Base-by-base conservation (phyloP, 495 filamentous ascomycete genomes). In the Apodospora peruviana region DNA sequence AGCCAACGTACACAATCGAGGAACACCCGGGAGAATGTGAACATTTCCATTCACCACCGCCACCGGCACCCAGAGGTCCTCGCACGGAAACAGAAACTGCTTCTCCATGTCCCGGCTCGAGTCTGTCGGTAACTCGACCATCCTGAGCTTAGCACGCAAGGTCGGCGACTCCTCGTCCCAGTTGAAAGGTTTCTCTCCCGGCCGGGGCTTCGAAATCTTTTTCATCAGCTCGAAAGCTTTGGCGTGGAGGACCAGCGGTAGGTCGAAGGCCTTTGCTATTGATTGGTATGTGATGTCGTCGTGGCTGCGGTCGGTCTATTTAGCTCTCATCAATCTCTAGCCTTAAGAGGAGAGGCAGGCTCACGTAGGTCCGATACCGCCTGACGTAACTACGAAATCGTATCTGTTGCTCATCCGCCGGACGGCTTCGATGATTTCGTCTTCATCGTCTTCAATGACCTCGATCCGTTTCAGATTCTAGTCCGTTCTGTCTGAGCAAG, bases 281-380 rank as follows among this genome's bases (percentile, higher is more conserved):
- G 91, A 91, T 58, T 83, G 70, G 74, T 98, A 98, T 32, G 93
- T 97, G 53, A 98, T 97, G 60, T 98, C 93, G 60, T 98, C 93
- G 70, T 97, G 93, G 46, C 86, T 93, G 57, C 52, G 50, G 11
- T 20, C 7, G 14, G 2, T 14, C 21, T 8, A n/a, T 19, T 54
- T 34, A 53, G 43, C 43, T n/a, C n/a, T n/a, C n/a, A n/a, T n/a
- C n/a, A n/a, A n/a, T n/a, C n/a, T n/a, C n/a, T n/a, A n/a, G n/a
- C n/a, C n/a, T n/a, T n/a, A n/a, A n/a, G n/a, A n/a, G 23, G 3
- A 37, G 22, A 23, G 17, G 11, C 10, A 18, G 19, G 3, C 67
- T 59, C 61, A 91, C 87, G 91, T 96, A 45, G 93, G 91, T 2
- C 93, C 93, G 60, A 98, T 96, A 21, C 93, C 93, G 45, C 93